Percentiles rank a stretch among this genome's conserved stretches.
phyloP scores from a whole-genome alignment of 2,329 filamentous ascomycete species.

The Beauveria varroae region DNA sequence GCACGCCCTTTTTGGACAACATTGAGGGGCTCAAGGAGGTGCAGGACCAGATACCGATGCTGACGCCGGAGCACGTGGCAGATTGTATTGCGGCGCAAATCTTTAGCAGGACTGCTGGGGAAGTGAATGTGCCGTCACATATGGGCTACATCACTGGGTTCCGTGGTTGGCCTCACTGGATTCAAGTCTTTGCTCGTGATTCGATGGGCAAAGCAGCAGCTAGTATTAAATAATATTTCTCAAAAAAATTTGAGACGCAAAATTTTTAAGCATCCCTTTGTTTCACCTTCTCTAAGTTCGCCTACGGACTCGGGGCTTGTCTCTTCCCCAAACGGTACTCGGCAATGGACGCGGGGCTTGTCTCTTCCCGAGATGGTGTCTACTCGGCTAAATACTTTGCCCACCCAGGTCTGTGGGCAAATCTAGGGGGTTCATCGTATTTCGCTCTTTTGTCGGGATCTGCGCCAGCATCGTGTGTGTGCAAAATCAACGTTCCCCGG shows the following conservation, averaged over 20 bases:
- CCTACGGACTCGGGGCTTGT: no score
- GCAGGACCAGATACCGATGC: conserved; percentile 4
- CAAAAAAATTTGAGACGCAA: background rate
- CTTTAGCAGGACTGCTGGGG: background rate
- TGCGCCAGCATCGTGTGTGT: no score
- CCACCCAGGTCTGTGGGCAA: no score
- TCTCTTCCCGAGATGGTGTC: no score
- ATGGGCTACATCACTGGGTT: background rate
- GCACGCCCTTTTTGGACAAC: conserved; percentile 32
- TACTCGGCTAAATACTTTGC: no score
- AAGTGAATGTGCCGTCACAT: background rate
- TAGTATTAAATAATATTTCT: background rate
- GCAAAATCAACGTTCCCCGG: no score
- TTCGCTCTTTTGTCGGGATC: no score
- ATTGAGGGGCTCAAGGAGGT: conserved; percentile 10
- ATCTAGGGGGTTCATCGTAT: no score
- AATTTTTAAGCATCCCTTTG: no score
- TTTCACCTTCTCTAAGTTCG: no score
- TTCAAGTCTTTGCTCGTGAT: background rate
- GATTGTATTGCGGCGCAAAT: background rate
- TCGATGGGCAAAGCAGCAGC: background rate
- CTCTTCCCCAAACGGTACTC: no score
- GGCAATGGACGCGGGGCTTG: no score
- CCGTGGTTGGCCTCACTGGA: background rate
- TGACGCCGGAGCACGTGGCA: background rate